A percentile compares a stretch with the other conserved stretches of the same genome.
Evolutionary conservation across 257 asterid species (phyloP).

Genomic region (Verbena officinalis): DNA sequence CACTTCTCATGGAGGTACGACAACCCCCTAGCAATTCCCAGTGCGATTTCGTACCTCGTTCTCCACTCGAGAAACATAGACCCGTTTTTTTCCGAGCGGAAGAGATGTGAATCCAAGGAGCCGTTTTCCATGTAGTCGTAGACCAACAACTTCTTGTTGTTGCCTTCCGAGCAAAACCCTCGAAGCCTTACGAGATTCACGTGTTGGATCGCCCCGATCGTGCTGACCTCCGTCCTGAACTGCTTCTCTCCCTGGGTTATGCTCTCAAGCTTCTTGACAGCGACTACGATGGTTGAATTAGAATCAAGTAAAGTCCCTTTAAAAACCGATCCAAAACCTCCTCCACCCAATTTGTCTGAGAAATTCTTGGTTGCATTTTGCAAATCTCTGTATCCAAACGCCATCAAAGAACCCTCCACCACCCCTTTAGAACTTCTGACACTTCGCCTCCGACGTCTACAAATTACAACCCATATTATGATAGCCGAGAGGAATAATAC

Average conservation of each 20-base stretch:
- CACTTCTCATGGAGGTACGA: slow-evolving; percentile 55
- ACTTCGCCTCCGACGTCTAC: slow-evolving; percentile 30
- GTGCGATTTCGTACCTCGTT: slow-evolving; percentile 44
- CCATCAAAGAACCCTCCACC: slow-evolving; percentile 45
- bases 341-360: slow-evolving; percentile 52
- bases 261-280: slow-evolving; percentile 55
- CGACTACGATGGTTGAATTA: slow-evolving; percentile 40
- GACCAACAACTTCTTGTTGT: no score
- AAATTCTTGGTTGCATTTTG: no score
- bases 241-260: slow-evolving; percentile 57
- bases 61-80: slow-evolving; percentile 38
- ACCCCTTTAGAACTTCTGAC: slow-evolving; percentile 26
- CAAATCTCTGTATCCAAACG: slow-evolving; percentile 42
- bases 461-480: slow-evolving; percentile 13
- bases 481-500: slow-evolving; percentile 25
- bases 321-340: slow-evolving; percentile 59
- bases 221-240: slow-evolving; percentile 51
- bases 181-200: no score
- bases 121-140: no score
- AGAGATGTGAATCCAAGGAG: slow-evolving; percentile 44
- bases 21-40: slow-evolving; percentile 53
- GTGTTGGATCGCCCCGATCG: slow-evolving; percentile 52
- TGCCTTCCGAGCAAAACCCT: no score
- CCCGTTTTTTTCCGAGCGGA: slow-evolving; percentile 22
- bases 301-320: slow-evolving; percentile 46